Conservation (phyloP, 73 alveolate species). For the Tetrahymena thermophila region DNA sequence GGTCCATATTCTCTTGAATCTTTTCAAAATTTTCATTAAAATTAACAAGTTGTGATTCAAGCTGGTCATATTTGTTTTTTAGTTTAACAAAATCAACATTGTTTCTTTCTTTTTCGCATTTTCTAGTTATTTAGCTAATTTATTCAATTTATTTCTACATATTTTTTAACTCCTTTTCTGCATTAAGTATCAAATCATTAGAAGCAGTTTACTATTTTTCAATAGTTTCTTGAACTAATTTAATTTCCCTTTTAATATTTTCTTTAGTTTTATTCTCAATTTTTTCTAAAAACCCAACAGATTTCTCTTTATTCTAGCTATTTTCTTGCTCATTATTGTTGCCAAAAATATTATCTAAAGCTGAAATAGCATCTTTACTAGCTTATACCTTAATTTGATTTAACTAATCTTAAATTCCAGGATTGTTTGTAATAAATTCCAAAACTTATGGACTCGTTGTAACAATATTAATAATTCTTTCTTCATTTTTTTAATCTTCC, state of each 20-base stretch:
- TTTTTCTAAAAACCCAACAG: neutral
- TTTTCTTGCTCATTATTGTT: neutral
- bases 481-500: neutral
- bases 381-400: neutral
- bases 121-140: neutral
- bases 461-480: neutral
- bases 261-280: neutral
- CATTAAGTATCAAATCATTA: neutral
- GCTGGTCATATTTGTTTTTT: neutral
- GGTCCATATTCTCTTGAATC: neutral
- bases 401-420: neutral
- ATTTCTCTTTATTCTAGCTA: neutral
- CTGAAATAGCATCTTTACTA: neutral
- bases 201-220: neutral
- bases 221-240: neutral
- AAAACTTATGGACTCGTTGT: neutral
- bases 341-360: neutral
- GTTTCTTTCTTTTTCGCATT: neutral
- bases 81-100: neutral
- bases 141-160: neutral
- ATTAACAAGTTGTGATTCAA: neutral
- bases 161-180: neutral
- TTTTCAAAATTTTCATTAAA: neutral
- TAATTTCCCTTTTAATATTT: neutral
- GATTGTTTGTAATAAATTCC: neutral